phyloP scores from a whole-genome alignment of 139 green algal species.

The Desmodesmus armatus region DNA sequence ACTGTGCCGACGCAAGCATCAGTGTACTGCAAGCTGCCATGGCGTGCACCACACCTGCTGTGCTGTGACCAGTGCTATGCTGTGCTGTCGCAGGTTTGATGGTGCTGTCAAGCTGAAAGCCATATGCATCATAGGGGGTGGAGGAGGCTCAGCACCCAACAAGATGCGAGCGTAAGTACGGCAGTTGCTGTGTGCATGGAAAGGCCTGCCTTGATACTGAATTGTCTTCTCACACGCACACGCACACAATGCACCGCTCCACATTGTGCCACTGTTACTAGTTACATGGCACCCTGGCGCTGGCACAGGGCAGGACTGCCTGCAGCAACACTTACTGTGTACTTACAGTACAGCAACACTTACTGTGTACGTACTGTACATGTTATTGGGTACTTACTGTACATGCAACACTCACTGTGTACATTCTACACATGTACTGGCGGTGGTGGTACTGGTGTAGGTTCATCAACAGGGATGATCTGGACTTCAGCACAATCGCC shows the following conservation, averaged over 20 bases:
- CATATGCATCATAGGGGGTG: conserved; percentile 80
- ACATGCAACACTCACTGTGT: no score
- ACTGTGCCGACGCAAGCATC: no score
- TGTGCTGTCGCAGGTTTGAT: conserved; percentile 69
- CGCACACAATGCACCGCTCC: no score
- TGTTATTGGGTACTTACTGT: no score
- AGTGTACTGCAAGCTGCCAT: neutral
- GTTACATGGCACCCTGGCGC: no score
- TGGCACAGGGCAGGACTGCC: neutral
- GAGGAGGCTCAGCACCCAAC: conserved; percentile 61
- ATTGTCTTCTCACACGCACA: no score
- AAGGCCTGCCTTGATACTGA: neutral
- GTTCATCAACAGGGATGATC: conserved; percentile 86
- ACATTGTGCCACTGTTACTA: no score
- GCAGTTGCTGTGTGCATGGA: neutral
- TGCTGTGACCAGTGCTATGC: neutral
- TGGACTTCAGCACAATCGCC: conserved; percentile 81
- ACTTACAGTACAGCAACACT: no score
- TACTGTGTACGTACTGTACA: no score
- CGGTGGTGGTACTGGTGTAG: no score
- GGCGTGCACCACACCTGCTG: neutral
- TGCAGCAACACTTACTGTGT: neutral
- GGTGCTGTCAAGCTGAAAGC: conserved; percentile 88
- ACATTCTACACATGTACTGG: no score
- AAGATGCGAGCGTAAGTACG: conserved; percentile 69